These are phyloP conservation scores for Suillus plorans DNA, from an alignment of 768 basidiomycete genomes.

Conservation along the genomic window DNA sequence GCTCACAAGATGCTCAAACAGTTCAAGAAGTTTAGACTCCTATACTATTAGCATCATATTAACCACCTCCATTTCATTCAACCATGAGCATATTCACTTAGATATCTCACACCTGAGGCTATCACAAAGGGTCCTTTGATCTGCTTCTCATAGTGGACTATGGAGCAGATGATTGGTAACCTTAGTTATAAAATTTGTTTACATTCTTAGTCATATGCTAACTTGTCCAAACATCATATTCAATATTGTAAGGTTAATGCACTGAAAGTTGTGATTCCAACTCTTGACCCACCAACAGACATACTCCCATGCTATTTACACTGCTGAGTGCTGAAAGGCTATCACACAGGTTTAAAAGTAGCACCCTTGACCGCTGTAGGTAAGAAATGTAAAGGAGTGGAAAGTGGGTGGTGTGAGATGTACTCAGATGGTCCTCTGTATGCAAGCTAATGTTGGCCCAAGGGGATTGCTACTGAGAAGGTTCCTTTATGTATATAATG, in stretches of 20 bases:
- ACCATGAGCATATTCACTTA: conserved; percentile 24
- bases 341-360: too few relatives aligned
- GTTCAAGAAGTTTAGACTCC: conserved; percentile 25
- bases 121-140: conserved; percentile 21
- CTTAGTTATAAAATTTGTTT: conserved; percentile 26
- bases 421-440: too few relatives aligned
- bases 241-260: conserved; percentile 19
- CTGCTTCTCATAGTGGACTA: conserved; percentile 27
- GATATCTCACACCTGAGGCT: conserved; percentile 24
- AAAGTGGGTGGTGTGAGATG: too few relatives aligned
- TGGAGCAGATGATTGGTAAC: conserved; percentile 26
- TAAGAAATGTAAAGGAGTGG: too few relatives aligned
- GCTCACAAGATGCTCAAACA: conserved; percentile 7
- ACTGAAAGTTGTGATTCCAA: conserved; percentile 11
- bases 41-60: conserved; percentile 23
- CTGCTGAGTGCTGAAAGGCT: too few relatives aligned
- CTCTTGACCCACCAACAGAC: too few relatives aligned
- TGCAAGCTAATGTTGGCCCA: too few relatives aligned
- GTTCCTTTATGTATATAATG: too few relatives aligned
- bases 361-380: too few relatives aligned
- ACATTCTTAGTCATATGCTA: conserved; percentile 25
- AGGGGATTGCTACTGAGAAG: too few relatives aligned
- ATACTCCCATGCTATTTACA: too few relatives aligned
- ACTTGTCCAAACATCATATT: conserved; percentile 24
- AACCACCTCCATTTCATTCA: conserved; percentile 29